phyloP scores from a whole-genome alignment of 75 land plant genomes.

The Pseudotsuga menziesii region DNA sequence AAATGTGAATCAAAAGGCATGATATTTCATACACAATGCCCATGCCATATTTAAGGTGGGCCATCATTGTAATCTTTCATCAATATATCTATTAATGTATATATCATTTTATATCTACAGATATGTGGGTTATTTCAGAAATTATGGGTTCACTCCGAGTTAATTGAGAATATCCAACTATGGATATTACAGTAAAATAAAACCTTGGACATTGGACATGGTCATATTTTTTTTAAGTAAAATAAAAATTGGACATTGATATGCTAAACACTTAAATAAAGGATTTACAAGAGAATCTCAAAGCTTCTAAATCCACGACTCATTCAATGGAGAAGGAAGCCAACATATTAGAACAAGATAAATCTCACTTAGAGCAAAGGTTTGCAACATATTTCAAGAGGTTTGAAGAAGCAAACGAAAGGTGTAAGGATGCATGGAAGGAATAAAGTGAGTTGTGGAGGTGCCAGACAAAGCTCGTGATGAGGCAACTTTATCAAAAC shows the following conservation, averaged over 20 bases:
- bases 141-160: too few relatives aligned
- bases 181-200: too few relatives aligned
- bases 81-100: too few relatives aligned
- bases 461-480: constrained; percentile 68
- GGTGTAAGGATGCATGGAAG: constrained; percentile 51
- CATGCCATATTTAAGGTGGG: too few relatives aligned
- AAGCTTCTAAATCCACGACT: constrained; percentile 48
- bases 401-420: constrained; percentile 66
- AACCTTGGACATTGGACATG: too few relatives aligned
- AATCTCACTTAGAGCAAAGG: constrained; percentile 54
- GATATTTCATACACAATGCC: too few relatives aligned
- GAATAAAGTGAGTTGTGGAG: constrained; percentile 70
- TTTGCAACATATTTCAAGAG: constrained; percentile 43
- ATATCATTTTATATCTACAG: too few relatives aligned
- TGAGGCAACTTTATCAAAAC: constrained; percentile 59
- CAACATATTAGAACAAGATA: constrained; percentile 56
- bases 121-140: too few relatives aligned
- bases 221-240: too few relatives aligned
- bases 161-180: too few relatives aligned
- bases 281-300: constrained; percentile 34
- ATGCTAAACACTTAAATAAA: constrained; percentile 46
- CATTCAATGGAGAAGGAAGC: constrained; percentile 44
- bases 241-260: constrained; percentile 36
- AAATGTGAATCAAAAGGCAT: too few relatives aligned
- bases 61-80: too few relatives aligned